These are phyloP conservation scores for Vitis rotundifolia DNA, from an alignment of 164 flowering plant species.

Conservation along the genomic window DNA sequence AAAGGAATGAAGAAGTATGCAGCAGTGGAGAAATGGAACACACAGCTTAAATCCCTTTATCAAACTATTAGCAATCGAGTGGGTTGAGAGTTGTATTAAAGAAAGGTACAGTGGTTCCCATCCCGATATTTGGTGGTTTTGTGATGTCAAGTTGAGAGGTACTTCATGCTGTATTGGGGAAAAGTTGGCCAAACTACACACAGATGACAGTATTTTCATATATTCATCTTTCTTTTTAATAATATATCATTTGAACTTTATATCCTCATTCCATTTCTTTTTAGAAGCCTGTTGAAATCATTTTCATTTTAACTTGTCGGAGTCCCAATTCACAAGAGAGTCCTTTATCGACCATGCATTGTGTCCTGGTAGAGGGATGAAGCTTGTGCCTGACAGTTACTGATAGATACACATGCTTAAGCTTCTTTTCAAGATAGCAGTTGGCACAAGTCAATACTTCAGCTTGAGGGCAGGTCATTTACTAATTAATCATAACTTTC, in stretches of 20 bases:
- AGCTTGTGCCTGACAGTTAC: not conserved
- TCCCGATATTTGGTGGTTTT: too few species aligned
- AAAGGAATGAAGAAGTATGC: slow-evolving; percentile 92
- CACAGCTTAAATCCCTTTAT: slow-evolving; percentile 78
- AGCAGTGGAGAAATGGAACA: slow-evolving; percentile 97
- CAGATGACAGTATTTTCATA: not conserved
- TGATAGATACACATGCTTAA: not conserved
- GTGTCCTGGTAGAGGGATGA: not conserved
- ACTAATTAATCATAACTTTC: too few species aligned
- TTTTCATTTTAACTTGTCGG: not conserved
- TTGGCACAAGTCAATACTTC: too few species aligned
- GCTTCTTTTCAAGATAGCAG: not conserved
- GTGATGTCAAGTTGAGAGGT: too few species aligned
- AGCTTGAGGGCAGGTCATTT: too few species aligned
- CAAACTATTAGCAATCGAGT: slow-evolving; percentile 77
- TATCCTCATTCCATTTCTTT: not conserved
- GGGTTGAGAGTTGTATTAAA: slow-evolving; percentile 25
- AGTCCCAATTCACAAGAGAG: not conserved
- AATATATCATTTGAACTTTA: not conserved
- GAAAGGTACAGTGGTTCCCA: too few species aligned
- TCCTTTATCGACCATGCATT: not conserved
- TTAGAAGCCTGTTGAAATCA: not conserved
- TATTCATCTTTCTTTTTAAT: not conserved
- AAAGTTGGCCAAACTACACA: too few species aligned
- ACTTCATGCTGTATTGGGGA: too few species aligned